A percentile compares a stretch with the other conserved stretches of the same genome.
Evolutionary conservation across 164 flowering plant species (phyloP).

Genomic region (Sextonia rubra): DNA sequence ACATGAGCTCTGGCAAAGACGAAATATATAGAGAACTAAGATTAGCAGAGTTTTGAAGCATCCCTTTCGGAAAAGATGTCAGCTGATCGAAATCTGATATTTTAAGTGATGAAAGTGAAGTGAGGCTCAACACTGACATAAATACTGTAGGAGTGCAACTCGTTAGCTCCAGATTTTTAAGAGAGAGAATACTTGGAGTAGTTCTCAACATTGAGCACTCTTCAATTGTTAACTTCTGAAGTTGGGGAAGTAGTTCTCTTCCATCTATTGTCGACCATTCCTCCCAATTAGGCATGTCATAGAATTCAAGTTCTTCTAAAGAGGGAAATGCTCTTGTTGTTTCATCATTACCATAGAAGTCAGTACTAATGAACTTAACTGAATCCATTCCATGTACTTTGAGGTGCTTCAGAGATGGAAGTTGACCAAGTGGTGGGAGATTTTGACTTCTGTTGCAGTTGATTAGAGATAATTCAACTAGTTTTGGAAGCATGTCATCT

Average conservation of each 20-base stretch:
- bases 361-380: slow-evolving; percentile 3
- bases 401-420: slow-evolving; percentile 9
- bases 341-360: slow-evolving; percentile 1
- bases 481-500: not conserved
- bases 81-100: not conserved
- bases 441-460: slow-evolving; percentile 17
- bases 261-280: slow-evolving; percentile 9
- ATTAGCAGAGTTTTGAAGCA: slow-evolving; percentile 6
- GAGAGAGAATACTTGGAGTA: slow-evolving; percentile 8
- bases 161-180: slow-evolving; percentile 5
- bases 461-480: slow-evolving; percentile 6
- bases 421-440: slow-evolving; percentile 19
- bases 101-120: slow-evolving; percentile 14
- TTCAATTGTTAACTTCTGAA: slow-evolving; percentile 3
- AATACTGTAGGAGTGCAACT: not conserved
- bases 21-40: slow-evolving; percentile 9
- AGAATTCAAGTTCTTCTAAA: slow-evolving; percentile 4
- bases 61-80: slow-evolving; percentile 5
- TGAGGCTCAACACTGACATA: not conserved
- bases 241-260: slow-evolving; percentile 1
- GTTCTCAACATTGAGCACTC: slow-evolving; percentile 12
- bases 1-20: slow-evolving; percentile 10
- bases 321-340: slow-evolving; percentile 5
- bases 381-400: slow-evolving; percentile 8
- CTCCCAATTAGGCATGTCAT: slow-evolving; percentile 9